These are phyloP conservation scores for Backusella liffmaniae DNA, from an alignment of 192 early-diverging fungal species.

Conservation along the genomic window DNA sequence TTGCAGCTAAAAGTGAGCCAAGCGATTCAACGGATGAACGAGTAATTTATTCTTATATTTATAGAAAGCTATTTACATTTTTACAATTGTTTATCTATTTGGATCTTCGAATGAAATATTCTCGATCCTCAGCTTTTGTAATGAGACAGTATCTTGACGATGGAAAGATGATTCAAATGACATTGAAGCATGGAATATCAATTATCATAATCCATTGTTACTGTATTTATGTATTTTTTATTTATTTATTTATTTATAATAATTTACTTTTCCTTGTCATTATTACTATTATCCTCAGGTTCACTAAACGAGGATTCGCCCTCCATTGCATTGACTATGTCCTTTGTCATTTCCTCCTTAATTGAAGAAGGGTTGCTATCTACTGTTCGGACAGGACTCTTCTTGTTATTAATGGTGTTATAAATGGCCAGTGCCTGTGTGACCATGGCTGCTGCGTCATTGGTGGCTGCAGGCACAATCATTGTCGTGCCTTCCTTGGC, in stretches of 20 bases:
- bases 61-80: no score
- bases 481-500: conserved; percentile 93
- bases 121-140: no score
- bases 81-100: no score
- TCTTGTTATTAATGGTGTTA: conserved; percentile 48
- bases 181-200: no score
- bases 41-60: no score
- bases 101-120: no score
- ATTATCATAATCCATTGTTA: no score
- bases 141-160: no score
- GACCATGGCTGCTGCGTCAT: conserved; percentile 87
- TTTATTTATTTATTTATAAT: background rate
- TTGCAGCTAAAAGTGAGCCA: no score
- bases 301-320: conserved; percentile 12
- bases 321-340: conserved; percentile 27
- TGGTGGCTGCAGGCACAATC: conserved; percentile 81
- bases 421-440: conserved; percentile 67
- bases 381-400: background rate
- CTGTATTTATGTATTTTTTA: background rate
- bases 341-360: conserved; percentile 29
- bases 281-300: conserved; percentile 7
- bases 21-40: no score
- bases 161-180: no score
- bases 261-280: background rate
- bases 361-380: conserved; percentile 4